Conservation (phyloP, 2,329 filamentous ascomycete species). For the Monosporascus sp. region DNA sequence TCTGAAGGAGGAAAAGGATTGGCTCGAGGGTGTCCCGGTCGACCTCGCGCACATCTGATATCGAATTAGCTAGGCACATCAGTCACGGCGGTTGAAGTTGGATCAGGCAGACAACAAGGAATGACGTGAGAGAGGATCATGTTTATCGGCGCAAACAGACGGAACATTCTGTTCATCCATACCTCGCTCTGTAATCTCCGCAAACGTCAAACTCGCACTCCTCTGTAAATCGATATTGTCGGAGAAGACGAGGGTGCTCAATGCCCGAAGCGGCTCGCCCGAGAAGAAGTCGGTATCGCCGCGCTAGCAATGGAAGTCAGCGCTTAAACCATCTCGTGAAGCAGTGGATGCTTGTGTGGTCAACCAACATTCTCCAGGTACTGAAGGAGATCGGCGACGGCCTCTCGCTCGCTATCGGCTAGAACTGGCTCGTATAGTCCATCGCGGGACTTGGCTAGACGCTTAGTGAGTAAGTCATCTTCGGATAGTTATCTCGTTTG, state of each 20-base stretch:
- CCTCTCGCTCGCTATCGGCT: slow-evolving; percentile 93
- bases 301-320: slow-evolving; percentile 54
- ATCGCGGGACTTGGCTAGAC: slow-evolving; percentile 68
- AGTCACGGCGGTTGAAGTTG: neutral
- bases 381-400: slow-evolving; percentile 88
- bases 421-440: slow-evolving; percentile 81
- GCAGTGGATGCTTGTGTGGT: neutral
- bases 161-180: slow-evolving; percentile 17
- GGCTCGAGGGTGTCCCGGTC: slow-evolving; percentile 92
- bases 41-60: slow-evolving; percentile 87
- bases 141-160: neutral
- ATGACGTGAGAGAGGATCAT: neutral
- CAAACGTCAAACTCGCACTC: slow-evolving; percentile 96
- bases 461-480: slow-evolving; percentile 23
- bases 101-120: neutral
- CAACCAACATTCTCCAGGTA: slow-evolving; percentile 88
- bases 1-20: slow-evolving; percentile 91
- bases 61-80: slow-evolving; percentile 2
- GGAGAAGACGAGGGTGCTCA: slow-evolving; percentile 95
- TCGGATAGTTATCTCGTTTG: neutral
- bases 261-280: slow-evolving; percentile 85
- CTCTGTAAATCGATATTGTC: slow-evolving; percentile 97
- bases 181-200: slow-evolving; percentile 98
- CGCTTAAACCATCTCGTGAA: neutral
- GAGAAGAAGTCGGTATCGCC: slow-evolving; percentile 98